phyloP scores from a whole-genome alignment of 257 asterid genomes.

The Anisodus tanguticus region DNA sequence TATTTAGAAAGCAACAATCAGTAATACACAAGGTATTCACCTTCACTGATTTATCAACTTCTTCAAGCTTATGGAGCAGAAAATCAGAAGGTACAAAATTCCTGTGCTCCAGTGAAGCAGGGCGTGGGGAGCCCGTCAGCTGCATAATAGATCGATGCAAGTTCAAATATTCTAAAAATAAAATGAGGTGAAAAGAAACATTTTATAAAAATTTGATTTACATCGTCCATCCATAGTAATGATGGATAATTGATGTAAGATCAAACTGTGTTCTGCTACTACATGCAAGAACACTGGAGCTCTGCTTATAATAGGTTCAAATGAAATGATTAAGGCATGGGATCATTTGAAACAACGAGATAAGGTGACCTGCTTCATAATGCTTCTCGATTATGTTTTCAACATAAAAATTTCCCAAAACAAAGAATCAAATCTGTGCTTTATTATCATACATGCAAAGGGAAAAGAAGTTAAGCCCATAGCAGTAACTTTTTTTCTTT shows the following conservation, averaged over 20 bases:
- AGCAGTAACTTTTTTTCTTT: no score
- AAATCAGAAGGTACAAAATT: conserved; percentile 52
- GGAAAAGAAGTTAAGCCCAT: no score
- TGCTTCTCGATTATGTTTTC: neutral
- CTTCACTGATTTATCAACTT: conserved; percentile 69
- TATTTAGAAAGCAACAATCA: neutral
- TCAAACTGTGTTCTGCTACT: neutral
- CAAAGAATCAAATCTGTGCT: neutral
- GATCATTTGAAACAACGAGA: neutral
- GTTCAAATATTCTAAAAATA: neutral
- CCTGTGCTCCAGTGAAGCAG: conserved; percentile 40
- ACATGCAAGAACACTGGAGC: neutral
- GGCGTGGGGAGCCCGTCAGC: conserved; percentile 46
- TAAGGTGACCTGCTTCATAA: conserved; percentile 2
- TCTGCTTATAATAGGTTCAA: neutral
- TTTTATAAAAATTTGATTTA: neutral
- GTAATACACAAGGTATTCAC: conserved; percentile 36
- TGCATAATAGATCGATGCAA: conserved; percentile 39
- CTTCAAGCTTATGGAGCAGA: conserved; percentile 70
- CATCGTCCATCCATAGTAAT: conserved; percentile 5
- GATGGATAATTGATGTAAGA: neutral
- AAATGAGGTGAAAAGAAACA: neutral
- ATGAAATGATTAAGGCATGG: neutral
- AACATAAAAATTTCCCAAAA: neutral
- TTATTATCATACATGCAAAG: neutral